Base-by-base conservation (phyloP, 768 basidiomycete species). In the Fomitopsis serialis region DNA sequence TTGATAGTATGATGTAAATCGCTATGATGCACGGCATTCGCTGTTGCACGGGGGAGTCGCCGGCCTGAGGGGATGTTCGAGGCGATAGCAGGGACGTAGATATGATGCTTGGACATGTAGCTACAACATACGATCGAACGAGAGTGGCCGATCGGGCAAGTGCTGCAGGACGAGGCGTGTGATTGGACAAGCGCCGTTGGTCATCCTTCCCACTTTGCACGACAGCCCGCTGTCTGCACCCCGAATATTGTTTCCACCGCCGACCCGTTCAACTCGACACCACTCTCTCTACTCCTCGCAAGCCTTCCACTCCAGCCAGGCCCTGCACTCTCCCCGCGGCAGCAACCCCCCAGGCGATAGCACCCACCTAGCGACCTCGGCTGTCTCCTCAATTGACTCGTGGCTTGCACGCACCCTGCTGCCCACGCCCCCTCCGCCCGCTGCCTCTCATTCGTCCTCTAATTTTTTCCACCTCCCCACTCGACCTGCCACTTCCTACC, bases 361-460 rank as follows among this genome's bases (percentile, higher is more conserved):
- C 21, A 10, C 23, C 22, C 29, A 34, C 32, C 44, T 35, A 13
- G 52, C 29, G 19, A 15, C 55, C 48, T 57, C 58, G 54, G 56
- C 53, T 61, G 15, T 47, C 59, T 63, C 60, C 63, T 61, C 62
- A n/a, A n/a, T n/a, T n/a, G 62, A 68, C 69, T 70, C 69, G 69
- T 70, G 69, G 69, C 64, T 50, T 65, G 59, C 69, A 69, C 69
- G 69, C 67, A 40, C 15, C 37, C 15, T 32, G 15, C 64, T 63
- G 59, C 52, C 63, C 62, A 59, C 65, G 60, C 66, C 62, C 58
- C 63, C 58, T 55, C 55, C 56, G 50, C 52, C 54, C 55, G 50
- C 56, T 59, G 52, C 55, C 55, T 48, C 57, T 57, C 56, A 58
- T 61, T 62, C 56, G 59, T 57, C 54, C 47, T 49, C 57, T 54